phyloP scores from a whole-genome alignment of 2,329 filamentous ascomycete species.

The Neonectria coccinea region DNA sequence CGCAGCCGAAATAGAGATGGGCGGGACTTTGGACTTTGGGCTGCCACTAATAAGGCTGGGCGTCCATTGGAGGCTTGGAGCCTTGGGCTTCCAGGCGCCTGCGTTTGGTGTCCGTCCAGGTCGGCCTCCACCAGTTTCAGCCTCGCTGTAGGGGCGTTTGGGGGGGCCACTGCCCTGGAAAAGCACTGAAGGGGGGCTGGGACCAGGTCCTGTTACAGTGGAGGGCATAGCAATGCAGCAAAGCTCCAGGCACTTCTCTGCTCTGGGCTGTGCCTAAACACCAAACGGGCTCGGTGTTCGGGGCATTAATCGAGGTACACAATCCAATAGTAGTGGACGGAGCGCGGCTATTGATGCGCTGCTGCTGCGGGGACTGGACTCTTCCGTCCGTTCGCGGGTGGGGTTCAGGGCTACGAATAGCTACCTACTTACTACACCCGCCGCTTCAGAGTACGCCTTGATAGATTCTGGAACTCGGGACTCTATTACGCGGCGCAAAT shows the following conservation, averaged over 20 bases:
- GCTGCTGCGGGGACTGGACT: constrained; percentile 13
- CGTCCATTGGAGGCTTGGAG: background rate
- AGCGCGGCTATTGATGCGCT: background rate
- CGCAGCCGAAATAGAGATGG: constrained; percentile 21
- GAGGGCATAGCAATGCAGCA: background rate
- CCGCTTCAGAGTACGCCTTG: background rate
- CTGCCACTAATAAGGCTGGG: constrained; percentile 1
- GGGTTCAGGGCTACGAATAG: background rate
- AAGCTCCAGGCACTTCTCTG: background rate
- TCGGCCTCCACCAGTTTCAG: constrained; percentile 19
- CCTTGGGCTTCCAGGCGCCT: constrained; percentile 14
- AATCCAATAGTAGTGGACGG: too few species aligned
- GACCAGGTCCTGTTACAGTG: background rate
- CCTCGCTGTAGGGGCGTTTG: constrained; percentile 5
- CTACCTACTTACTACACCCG: background rate
- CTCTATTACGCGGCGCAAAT: constrained; percentile 9
- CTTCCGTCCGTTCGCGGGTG: constrained; percentile 3
- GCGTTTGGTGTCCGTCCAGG: constrained; percentile 15
- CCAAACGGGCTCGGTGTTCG: background rate
- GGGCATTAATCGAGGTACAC: constrained; percentile 9
- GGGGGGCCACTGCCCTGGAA: constrained; percentile 5
- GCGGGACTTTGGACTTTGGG: constrained; percentile 7
- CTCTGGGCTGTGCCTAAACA: background rate
- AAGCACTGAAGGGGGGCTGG: background rate
- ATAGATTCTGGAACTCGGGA: background rate